These are phyloP conservation scores for Rhizodiscina lignyota DNA, from an alignment of 495 filamentous ascomycete species.

Conservation along the genomic window DNA sequence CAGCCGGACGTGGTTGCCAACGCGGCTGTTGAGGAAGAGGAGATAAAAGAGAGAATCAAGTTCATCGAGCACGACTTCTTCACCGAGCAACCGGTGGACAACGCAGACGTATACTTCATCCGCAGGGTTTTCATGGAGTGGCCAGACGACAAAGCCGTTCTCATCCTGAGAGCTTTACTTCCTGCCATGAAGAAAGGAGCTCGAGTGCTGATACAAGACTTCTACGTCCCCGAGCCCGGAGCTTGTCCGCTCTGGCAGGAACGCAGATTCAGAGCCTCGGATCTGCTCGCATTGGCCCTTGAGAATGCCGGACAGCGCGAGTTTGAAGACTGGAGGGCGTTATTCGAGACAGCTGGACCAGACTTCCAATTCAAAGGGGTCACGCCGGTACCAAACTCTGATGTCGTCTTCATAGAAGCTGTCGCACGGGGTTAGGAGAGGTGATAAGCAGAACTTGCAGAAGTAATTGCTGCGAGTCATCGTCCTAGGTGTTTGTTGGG, in stretches of 20 bases:
- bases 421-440: too few species aligned
- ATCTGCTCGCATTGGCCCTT: background rate
- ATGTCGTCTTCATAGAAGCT: too few species aligned
- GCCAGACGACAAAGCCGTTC: background rate
- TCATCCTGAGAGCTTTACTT: background rate
- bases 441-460: too few species aligned
- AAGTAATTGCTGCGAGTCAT: too few species aligned
- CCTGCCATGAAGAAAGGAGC: background rate
- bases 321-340: background rate
- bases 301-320: background rate
- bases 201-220: background rate
- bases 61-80: slow-evolving; percentile 39
- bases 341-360: background rate
- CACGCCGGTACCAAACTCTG: too few species aligned
- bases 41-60: slow-evolving; percentile 24
- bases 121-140: slow-evolving; percentile 6
- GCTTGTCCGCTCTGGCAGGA: background rate
- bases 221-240: background rate
- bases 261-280: background rate
- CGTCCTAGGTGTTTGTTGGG: too few species aligned
- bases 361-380: too few species aligned
- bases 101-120: slow-evolving; percentile 27
- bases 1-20: slow-evolving; percentile 27
- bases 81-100: slow-evolving; percentile 31
- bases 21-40: slow-evolving; percentile 15